Evolutionary conservation across 2,329 filamentous ascomycete species (phyloP), one percentile per base, ranked within the genome.

Genomic region (Aphanoascus verrucosus): DNA sequence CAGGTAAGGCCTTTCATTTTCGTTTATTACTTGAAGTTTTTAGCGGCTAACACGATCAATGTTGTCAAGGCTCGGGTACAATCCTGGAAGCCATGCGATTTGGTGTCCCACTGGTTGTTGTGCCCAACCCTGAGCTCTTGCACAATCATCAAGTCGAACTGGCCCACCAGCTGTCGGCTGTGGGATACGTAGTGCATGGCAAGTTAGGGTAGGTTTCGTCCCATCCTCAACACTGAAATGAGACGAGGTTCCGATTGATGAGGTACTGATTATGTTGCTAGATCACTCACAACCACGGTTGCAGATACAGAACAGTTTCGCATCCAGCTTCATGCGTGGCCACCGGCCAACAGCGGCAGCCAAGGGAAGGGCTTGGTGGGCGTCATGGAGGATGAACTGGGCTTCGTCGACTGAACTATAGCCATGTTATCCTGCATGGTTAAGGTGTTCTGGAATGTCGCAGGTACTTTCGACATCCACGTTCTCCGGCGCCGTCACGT

Each of bases 71-170:
- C 14, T 90, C 91, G 11, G 93, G 93, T 7, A 89, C 88, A 2
- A 89, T 97, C 28, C 76, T 97, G 0, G 88, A 90, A 65, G 88
- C 84, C 0, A 79, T 94, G 57, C 81, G 86, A 42, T 73, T 86
- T 50, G 79, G 81, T 12, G 74, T 89, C 0, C 84, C 87, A 2
- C 73, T 97, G n/a, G 78, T 98, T 48, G 88, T 95, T 0, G 89
- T 98, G 1, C 86, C 91, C 1, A 98, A 98, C 67, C 77, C 82
- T 1, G 74, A 76, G 5, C 78, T 98, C 0, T 78, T 95, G 61
- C 83, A 94, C 64, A 91, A 98, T 63, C 93, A 98, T 65, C 93
- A 98, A 69, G 78, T 82, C 17, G 88, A 97, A 67, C 78, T 98
- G 52, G 91, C 91, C 0, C 75, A 82, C 48, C 83, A 87, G 59